Percentiles rank a stretch among this genome's conserved stretches.
phyloP scores from a whole-genome alignment of 169 alveolate species.

The Babesia microti region DNA sequence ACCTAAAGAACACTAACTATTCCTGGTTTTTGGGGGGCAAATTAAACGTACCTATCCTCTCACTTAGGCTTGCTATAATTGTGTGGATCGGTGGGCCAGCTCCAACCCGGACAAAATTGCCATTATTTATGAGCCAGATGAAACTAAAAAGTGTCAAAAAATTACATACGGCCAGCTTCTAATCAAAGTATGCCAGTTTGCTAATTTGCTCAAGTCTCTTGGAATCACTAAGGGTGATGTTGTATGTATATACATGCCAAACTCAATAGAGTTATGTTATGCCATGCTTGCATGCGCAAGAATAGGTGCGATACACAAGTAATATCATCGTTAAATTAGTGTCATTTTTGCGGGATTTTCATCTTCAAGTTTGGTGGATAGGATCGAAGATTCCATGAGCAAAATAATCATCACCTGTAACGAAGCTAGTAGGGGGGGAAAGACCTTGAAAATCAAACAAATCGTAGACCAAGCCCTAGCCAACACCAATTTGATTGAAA shows the following conservation, averaged over 20 bases:
- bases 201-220: conserved; percentile 76
- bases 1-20: conserved; percentile 51
- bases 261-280: conserved; percentile 82
- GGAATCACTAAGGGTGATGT: conserved; percentile 88
- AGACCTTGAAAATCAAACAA: conserved; percentile 63
- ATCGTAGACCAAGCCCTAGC: conserved; percentile 77
- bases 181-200: conserved; percentile 69
- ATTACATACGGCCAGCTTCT: conserved; percentile 67
- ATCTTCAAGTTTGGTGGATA: conserved; percentile 80
- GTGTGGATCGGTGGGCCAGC: conserved; percentile 88
- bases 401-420: conserved; percentile 77
- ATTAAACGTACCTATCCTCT: conserved; percentile 47
- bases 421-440: conserved; percentile 79
- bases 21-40: conserved; percentile 80
- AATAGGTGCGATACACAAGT: conserved; percentile 91
- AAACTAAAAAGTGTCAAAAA: conserved; percentile 52
- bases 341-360: conserved; percentile 97
- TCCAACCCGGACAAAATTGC: conserved; percentile 68
- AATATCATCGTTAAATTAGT: conserved; percentile 10
- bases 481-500: conserved; percentile 47
- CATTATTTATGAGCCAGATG: conserved; percentile 79
- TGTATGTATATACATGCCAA: conserved; percentile 92
- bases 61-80: conserved; percentile 73
- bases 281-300: conserved; percentile 93
- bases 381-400: conserved; percentile 79